Conservation (phyloP, 768 basidiomycete genomes). For the Tulasnella sp. region DNA sequence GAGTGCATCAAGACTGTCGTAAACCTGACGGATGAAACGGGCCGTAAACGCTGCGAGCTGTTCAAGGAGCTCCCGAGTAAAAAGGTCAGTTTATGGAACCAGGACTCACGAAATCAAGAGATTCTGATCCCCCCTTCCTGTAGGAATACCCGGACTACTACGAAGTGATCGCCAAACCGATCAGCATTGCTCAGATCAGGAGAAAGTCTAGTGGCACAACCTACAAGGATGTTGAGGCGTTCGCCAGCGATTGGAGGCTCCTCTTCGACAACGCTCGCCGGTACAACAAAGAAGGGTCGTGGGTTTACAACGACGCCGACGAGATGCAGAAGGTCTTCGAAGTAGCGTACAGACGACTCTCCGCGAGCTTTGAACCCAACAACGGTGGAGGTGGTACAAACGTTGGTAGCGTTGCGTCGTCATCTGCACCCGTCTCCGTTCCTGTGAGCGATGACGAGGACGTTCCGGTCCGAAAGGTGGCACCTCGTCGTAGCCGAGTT, state of each 20-base stretch:
- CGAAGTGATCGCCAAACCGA: constrained; percentile 76
- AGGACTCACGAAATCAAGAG: neutral
- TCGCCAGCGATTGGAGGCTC: constrained; percentile 71
- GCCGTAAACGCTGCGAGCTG: constrained; percentile 75
- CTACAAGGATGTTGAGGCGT: constrained; percentile 68
- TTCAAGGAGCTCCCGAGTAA: constrained; percentile 78
- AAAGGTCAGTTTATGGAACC: constrained; percentile 42
- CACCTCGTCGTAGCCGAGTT: neutral
- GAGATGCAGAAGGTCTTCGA: constrained; percentile 90
- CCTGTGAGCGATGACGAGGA: constrained; percentile 19
- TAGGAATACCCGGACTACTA: constrained; percentile 93
- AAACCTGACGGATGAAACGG: constrained; percentile 60
- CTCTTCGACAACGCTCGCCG: constrained; percentile 93
- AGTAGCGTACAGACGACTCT: constrained; percentile 54
- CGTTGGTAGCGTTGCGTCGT: neutral
- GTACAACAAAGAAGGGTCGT: constrained; percentile 91
- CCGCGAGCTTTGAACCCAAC: constrained; percentile 65
- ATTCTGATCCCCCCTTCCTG: constrained; percentile 22
- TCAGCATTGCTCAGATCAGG: constrained; percentile 78
- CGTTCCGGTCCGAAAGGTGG: neutral
- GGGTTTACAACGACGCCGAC: constrained; percentile 90
- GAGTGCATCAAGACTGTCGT: constrained; percentile 69
- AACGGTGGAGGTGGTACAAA: constrained; percentile 41
- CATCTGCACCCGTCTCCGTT: constrained; percentile 1
- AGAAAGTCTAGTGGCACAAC: constrained; percentile 54